Evolutionary conservation across 805 yeast genomes (phyloP).

Genomic region (Suhomyces vadensis): DNA sequence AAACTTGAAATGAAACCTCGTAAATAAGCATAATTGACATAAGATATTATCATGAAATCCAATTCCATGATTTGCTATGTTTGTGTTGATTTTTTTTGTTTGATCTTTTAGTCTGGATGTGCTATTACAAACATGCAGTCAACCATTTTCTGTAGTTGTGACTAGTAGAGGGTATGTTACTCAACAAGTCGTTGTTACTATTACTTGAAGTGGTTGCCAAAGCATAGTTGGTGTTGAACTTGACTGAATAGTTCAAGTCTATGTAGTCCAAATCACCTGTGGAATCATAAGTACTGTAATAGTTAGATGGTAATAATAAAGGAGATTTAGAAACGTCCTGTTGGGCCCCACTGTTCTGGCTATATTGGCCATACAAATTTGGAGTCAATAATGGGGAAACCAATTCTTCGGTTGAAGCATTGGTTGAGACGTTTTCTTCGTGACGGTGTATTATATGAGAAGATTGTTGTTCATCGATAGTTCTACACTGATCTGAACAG

Average conservation of each 20-base stretch:
- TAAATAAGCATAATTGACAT: slow-evolving; percentile 5
- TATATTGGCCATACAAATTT: slow-evolving; percentile 28
- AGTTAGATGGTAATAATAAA: slow-evolving; percentile 20
- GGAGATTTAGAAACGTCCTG: slow-evolving; percentile 23
- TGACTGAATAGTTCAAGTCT: slow-evolving; percentile 36
- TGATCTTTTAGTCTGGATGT: neutral
- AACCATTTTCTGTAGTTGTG: slow-evolving; percentile 43
- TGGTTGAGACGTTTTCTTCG: slow-evolving; percentile 6
- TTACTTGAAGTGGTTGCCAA: slow-evolving; percentile 13
- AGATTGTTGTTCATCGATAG: slow-evolving; percentile 30
- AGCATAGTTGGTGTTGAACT: slow-evolving; percentile 18
- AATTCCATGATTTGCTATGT: slow-evolving; percentile 2
- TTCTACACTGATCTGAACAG: slow-evolving; percentile 35
- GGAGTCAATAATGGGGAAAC: slow-evolving; percentile 43
- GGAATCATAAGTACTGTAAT: slow-evolving; percentile 11
- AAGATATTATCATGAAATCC: slow-evolving; percentile 4
- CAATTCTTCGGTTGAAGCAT: slow-evolving; percentile 17
- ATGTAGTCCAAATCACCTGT: slow-evolving; percentile 29
- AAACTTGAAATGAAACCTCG: slow-evolving; percentile 4
- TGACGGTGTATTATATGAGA: slow-evolving; percentile 15
- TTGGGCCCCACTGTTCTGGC: slow-evolving; percentile 3
- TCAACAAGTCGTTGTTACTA: slow-evolving; percentile 9
- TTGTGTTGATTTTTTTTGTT: neutral
- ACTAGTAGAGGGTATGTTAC: slow-evolving; percentile 29
- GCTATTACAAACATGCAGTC: slow-evolving; percentile 29